Conservation (phyloP, 257 asterid genomes). For the Solanum sparsipilum region DNA sequence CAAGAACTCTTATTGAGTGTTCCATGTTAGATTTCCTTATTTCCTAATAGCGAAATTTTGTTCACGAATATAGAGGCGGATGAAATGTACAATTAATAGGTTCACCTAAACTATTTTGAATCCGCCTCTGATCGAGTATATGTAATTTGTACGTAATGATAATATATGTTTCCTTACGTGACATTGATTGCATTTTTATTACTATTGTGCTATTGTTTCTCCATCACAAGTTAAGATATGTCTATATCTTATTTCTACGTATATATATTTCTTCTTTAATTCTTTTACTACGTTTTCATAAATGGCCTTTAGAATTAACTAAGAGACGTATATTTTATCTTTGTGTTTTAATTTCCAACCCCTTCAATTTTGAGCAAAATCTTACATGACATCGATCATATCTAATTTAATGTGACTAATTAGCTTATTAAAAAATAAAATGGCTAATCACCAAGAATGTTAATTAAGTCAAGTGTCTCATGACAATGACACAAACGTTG, state of each 20-base stretch:
- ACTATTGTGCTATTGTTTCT: background rate
- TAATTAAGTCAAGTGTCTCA: background rate
- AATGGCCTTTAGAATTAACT: background rate
- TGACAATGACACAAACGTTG: background rate
- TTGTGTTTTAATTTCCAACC: background rate
- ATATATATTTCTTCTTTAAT: background rate
- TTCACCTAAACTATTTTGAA: background rate
- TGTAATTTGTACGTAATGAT: background rate
- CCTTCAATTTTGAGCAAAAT: background rate
- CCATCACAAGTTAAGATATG: background rate
- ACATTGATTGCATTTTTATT: background rate
- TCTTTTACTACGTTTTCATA: background rate
- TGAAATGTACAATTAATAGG: background rate
- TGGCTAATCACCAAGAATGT: background rate
- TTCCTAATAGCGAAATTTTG: background rate
- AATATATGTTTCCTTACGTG: background rate
- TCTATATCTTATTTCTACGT: background rate
- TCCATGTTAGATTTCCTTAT: background rate
- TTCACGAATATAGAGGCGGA: background rate
- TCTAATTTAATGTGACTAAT: background rate
- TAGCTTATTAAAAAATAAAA: background rate
- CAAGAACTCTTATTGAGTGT: background rate
- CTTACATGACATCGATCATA: background rate
- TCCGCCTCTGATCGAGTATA: background rate
- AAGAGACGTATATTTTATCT: background rate